These are phyloP conservation scores for Rhizophagus sp. DNA, from an alignment of 192 early-diverging fungal species.

Conservation along the genomic window DNA sequence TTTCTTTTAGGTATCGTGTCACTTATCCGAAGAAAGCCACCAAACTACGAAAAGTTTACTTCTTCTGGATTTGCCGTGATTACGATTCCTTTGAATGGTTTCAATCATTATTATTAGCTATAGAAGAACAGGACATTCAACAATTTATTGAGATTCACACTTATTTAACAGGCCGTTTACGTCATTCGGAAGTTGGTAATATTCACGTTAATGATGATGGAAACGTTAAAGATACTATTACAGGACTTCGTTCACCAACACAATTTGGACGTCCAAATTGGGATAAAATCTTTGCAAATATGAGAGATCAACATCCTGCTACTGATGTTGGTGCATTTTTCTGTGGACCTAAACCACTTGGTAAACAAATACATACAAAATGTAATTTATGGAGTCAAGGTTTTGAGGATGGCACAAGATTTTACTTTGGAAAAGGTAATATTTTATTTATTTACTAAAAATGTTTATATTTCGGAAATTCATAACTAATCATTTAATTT, in stretches of 20 bases:
- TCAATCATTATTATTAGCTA: slow-evolving; percentile 68
- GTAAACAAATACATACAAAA: slow-evolving; percentile 41
- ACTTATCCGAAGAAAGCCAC: slow-evolving; percentile 55
- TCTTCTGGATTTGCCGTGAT: slow-evolving; percentile 82
- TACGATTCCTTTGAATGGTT: slow-evolving; percentile 78
- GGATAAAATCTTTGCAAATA: slow-evolving; percentile 47
- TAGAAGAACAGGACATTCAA: slow-evolving; percentile 62
- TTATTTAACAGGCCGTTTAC: slow-evolving; percentile 68
- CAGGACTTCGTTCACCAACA: slow-evolving; percentile 45
- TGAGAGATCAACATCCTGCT: slow-evolving; percentile 46
- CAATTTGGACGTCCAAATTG: slow-evolving; percentile 53
- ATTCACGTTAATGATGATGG: slow-evolving; percentile 56
- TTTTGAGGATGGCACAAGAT: slow-evolving; percentile 28
- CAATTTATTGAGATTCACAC: slow-evolving; percentile 68
- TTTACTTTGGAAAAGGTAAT: slow-evolving; percentile 31
- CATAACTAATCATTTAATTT: too few relatives aligned
- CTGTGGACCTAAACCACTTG: slow-evolving; percentile 71
- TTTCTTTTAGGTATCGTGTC: slow-evolving; percentile 48
- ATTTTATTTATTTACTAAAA: neutral
- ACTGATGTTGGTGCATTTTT: slow-evolving; percentile 77
- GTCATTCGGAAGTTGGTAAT: slow-evolving; percentile 64
- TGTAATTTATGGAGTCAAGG: slow-evolving; percentile 38
- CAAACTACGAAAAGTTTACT: slow-evolving; percentile 66
- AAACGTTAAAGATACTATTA: slow-evolving; percentile 48
- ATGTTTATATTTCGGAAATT: too few relatives aligned